Conservation (phyloP, 768 basidiomycete species). For the Suillus plorans region DNA sequence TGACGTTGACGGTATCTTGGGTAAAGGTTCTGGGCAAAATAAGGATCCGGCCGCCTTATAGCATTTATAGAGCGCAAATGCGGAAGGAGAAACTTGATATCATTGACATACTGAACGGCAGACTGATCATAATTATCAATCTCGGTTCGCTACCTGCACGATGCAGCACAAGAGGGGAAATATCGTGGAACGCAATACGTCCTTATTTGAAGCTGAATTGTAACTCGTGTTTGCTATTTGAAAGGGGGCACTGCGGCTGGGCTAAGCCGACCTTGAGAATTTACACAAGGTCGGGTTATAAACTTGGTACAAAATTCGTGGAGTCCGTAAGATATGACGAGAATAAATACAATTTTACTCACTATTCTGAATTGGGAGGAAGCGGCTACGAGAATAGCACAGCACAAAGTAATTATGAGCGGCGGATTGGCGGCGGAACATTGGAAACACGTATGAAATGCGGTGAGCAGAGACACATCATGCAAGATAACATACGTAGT, state of each 20-base stretch:
- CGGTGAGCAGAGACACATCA: background rate
- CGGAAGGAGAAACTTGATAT: background rate
- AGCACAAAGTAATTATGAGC: background rate
- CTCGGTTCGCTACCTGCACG: background rate
- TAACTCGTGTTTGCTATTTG: constrained; percentile 2
- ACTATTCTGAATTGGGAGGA: background rate
- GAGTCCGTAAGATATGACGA: constrained; percentile 6
- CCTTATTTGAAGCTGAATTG: background rate
- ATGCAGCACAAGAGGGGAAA: background rate
- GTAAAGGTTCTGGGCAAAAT: constrained; percentile 1
- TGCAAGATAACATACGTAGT: background rate
- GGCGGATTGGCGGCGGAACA: background rate
- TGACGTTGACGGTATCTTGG: background rate
- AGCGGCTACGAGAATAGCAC: background rate
- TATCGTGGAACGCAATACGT: background rate
- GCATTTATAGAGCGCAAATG: background rate
- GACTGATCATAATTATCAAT: background rate
- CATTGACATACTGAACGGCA: background rate
- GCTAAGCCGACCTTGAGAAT: background rate
- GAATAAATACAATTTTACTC: background rate
- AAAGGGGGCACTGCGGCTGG: background rate
- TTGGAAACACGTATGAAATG: background rate
- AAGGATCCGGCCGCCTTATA: constrained; percentile 2
- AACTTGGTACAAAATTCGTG: background rate
- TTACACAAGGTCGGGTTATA: constrained; percentile 1